phyloP scores from a whole-genome alignment of 805 yeast species.

The Komagataella populi region DNA sequence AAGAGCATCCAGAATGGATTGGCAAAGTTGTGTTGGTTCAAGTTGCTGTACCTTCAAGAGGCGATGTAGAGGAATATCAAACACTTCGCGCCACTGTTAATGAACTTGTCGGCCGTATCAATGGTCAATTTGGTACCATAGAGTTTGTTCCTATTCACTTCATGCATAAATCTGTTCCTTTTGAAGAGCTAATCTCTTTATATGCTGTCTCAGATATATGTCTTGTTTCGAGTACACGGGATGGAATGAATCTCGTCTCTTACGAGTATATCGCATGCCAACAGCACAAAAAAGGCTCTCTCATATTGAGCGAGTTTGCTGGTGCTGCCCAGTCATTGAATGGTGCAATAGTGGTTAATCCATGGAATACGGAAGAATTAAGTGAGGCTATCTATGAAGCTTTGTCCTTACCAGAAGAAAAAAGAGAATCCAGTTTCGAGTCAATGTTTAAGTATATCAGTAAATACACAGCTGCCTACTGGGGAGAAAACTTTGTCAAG shows the following conservation, averaged over 20 bases:
- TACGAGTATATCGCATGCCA: conserved; percentile 97
- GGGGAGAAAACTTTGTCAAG: conserved; percentile 95
- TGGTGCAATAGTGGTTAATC: conserved; percentile 89
- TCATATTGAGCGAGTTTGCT: conserved; percentile 87
- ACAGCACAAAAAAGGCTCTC: conserved; percentile 61
- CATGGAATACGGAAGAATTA: conserved; percentile 96
- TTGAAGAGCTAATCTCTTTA: conserved; percentile 81
- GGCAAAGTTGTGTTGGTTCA: conserved; percentile 94
- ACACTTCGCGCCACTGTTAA: conserved; percentile 86
- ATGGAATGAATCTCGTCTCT: conserved; percentile 95
- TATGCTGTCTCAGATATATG: conserved; percentile 85
- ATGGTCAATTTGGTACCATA: conserved; percentile 91
- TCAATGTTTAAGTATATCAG: conserved; percentile 79
- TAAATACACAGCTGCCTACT: conserved; percentile 87
- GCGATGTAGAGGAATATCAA: conserved; percentile 97
- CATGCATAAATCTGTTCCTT: conserved; percentile 83
- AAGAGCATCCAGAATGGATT: conserved; percentile 95
- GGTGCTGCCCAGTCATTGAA: conserved; percentile 98
- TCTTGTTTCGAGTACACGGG: conserved; percentile 86
- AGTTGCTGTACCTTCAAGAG: conserved; percentile 95
- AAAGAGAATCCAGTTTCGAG: conserved; percentile 63
- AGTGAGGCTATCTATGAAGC: conserved; percentile 79
- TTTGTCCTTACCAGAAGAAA: conserved; percentile 73
- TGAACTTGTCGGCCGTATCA: conserved; percentile 91
- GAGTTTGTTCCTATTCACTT: conserved; percentile 97